A percentile compares a stretch with the other conserved stretches of the same genome.
phyloP scores from a whole-genome alignment of 805 yeast species.

The Yarrowia sp. region DNA sequence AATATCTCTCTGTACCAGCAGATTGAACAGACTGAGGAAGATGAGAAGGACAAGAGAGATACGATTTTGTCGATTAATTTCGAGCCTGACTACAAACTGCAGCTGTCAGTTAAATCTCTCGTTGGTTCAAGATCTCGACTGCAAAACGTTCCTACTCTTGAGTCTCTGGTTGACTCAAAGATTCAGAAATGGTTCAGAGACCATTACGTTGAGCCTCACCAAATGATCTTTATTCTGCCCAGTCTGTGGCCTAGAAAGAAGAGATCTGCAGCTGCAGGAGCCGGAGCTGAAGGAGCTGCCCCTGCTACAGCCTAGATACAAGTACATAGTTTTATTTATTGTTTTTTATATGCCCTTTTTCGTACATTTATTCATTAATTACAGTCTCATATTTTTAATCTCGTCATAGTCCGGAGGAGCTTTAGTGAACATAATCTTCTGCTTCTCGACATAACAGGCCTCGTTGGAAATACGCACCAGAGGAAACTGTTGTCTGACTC shows the following conservation, averaged over 20 bases:
- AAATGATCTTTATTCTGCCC: conserved; percentile 79
- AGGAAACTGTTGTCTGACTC: conserved; percentile 34
- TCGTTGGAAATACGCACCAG: conserved; percentile 36
- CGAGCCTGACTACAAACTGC: conserved; percentile 85
- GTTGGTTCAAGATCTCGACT: conserved; percentile 91
- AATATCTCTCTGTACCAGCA: conserved; percentile 55
- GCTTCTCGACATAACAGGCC: conserved; percentile 35
- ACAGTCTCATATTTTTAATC: conserved; percentile 32
- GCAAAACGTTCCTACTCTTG: conserved; percentile 89
- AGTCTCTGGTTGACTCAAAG: conserved; percentile 76
- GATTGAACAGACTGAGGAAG: conserved; percentile 42
- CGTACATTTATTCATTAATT: neutral
- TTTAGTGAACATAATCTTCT: conserved; percentile 32
- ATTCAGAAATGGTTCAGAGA: conserved; percentile 88
- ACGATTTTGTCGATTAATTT: conserved; percentile 86
- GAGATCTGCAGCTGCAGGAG: neutral
- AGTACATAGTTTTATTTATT: neutral
- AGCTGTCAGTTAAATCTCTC: conserved; percentile 77
- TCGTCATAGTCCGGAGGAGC: conserved; percentile 37
- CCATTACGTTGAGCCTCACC: conserved; percentile 89
- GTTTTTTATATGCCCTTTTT: too few species aligned
- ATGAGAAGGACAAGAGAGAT: conserved; percentile 33
- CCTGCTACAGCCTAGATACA: neutral
- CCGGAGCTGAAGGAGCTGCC: neutral
- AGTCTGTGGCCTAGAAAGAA: conserved; percentile 69